A percentile compares a stretch with the other conserved stretches of the same genome.
Evolutionary conservation across 1,284 basidiomycete species (phyloP).

Genomic region (Naganishia liquefaciens): DNA sequence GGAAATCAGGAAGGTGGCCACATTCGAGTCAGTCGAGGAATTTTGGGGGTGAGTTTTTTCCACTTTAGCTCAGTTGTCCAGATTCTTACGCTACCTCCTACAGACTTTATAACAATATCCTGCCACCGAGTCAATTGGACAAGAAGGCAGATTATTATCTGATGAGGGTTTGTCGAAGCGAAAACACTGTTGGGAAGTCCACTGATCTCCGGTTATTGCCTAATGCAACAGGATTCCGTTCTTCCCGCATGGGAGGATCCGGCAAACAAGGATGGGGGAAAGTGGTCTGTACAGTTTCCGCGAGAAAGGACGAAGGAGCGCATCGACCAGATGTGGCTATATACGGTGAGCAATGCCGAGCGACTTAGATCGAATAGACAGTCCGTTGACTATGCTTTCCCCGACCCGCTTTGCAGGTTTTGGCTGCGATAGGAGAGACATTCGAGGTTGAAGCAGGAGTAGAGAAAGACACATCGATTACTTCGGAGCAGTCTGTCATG

Average conservation of each 20-base stretch:
- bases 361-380: too few species aligned
- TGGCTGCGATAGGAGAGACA: constrained; percentile 93
- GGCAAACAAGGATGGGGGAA: constrained; percentile 93
- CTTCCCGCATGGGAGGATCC: constrained; percentile 96
- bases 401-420: constrained; percentile 70
- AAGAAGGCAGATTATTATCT: constrained; percentile 98
- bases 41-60: constrained; percentile 80
- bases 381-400: neutral
- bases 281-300: constrained; percentile 97
- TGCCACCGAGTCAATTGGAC: constrained; percentile 90
- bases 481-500: constrained; percentile 45
- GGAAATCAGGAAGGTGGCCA: constrained; percentile 90
- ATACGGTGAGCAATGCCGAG: constrained; percentile 67
- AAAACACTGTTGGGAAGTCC: neutral
- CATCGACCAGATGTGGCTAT: constrained; percentile 97
- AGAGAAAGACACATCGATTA: constrained; percentile 37
- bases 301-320: constrained; percentile 83
- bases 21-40: constrained; percentile 91
- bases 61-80: neutral
- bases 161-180: constrained; percentile 70
- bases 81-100: neutral
- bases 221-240: constrained; percentile 75
- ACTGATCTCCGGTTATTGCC: neutral
- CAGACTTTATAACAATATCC: constrained; percentile 95
- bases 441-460: constrained; percentile 71